A percentile compares a stretch with the other conserved stretches of the same genome.
Evolutionary conservation across 495 filamentous ascomycete genomes (phyloP).

Genomic region (Podospora appendiculata): DNA sequence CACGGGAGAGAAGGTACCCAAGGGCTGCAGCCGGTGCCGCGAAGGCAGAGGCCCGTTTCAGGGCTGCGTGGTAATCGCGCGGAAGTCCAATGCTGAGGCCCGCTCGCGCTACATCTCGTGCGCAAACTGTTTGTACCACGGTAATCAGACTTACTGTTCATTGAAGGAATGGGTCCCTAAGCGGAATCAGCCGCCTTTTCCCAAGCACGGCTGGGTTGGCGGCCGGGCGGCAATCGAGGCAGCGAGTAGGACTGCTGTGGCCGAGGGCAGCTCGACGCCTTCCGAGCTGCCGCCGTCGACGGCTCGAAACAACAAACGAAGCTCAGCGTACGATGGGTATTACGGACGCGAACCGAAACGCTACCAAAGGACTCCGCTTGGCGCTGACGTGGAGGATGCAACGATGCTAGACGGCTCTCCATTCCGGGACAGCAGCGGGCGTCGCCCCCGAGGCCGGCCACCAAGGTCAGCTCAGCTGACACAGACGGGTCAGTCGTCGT

Average conservation of each 20-base stretch:
- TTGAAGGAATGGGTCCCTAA: background rate
- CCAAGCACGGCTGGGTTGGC: background rate
- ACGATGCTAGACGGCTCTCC: background rate
- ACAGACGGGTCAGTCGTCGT: background rate
- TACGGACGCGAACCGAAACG: no score
- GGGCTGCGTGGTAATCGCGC: slow-evolving; percentile 6
- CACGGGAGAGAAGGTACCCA: slow-evolving; percentile 8
- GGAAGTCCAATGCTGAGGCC: background rate
- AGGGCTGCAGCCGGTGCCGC: slow-evolving; percentile 9
- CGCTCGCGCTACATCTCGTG: slow-evolving; percentile 10
- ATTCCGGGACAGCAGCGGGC: background rate
- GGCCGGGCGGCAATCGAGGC: background rate
- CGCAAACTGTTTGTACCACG: slow-evolving; percentile 14
- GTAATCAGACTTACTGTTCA: slow-evolving; percentile 6
- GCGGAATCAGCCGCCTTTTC: background rate
- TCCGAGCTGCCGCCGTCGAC: background rate
- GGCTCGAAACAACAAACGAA: no score
- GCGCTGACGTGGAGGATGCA: background rate
- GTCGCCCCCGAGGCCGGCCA: background rate
- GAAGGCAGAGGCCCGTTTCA: slow-evolving; percentile 7
- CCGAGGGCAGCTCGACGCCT: background rate
- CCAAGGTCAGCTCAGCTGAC: background rate
- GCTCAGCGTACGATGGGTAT: no score
- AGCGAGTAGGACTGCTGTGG: no score
- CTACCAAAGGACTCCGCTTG: background rate